Evolutionary conservation across 2,329 filamentous ascomycete species (phyloP), one percentile per base, ranked within the genome.

Genomic region (Aspergillus viridinutans): DNA sequence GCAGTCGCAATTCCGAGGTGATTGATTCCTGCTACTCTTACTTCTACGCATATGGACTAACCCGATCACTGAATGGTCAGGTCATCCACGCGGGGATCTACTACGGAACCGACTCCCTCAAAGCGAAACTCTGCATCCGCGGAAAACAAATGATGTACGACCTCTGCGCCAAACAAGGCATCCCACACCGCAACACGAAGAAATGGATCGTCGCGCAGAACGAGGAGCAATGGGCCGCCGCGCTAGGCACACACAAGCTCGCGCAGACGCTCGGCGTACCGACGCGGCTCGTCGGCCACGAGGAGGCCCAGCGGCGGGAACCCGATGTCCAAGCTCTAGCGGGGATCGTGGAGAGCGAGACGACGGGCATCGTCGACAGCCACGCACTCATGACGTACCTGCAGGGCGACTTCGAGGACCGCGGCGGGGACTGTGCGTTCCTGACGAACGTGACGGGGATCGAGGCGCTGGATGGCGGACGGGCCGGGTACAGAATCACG

Each of bases 121-220:
- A 99, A 76, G 91, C 92, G 1, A 77, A 78, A 17, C 84, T 99
- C 12, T 99, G 94, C 76, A 80, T 97, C 61, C 78, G 80, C 32
- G 94, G 94, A 58, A 87, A 87, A 64, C 71, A 87, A 32, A 80
- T 91, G 71, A 80, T 97, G 58, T 99, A 99, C 75, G 81, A 80
- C 3, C 84, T 96, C 45, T 97, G 93, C 78, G 74, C 77, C 4
- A 77, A 77, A 56, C 79, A 90, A 66, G 74, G 75, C 56, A 88
- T 99, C 52, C 85, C 85, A 0, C 83, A 94, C 75, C 81, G 81
- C 54, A 88, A 88, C 70, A 89, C 86, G 25, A 92, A 92, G 58
- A 97, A 97, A 78, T 97, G 93, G 92, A 89, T 97, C 67, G 90
- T 97, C 1, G 93, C 93, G 0, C 94, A 97, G 77, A 88, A 86